Evolutionary conservation across 129 eudicot species (phyloP).

Genomic region (Glebionis coronaria): DNA sequence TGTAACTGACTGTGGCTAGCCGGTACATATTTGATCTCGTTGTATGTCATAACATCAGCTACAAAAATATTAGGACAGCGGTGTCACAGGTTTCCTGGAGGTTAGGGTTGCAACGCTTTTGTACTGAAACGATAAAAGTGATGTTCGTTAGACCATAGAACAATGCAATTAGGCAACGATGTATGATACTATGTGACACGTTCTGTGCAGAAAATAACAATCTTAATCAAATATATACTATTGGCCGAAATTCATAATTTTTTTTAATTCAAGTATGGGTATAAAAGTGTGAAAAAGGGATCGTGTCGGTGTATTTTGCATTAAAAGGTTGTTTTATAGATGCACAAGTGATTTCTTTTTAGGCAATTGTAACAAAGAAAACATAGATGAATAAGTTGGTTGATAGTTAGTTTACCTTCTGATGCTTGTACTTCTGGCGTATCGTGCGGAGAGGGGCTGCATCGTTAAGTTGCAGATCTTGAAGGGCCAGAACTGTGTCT

Average conservation of each 20-base stretch:
- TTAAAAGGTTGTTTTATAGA: too few species aligned
- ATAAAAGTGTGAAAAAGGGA: too few species aligned
- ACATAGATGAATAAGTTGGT: not conserved
- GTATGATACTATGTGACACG: not conserved
- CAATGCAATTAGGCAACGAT: not conserved
- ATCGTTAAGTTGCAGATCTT: conserved; percentile 65
- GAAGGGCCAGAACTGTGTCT: conserved; percentile 52
- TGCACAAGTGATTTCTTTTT: not conserved
- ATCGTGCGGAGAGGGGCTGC: conserved; percentile 49
- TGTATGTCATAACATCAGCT: conserved; percentile 16
- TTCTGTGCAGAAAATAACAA: not conserved
- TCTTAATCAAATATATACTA: too few species aligned
- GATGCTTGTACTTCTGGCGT: conserved; percentile 73
- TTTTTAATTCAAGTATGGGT: too few species aligned
- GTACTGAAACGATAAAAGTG: conserved; percentile 49
- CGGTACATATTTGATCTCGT: conserved; percentile 28
- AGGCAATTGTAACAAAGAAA: not conserved
- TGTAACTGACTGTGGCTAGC: conserved; percentile 1
- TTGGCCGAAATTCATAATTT: too few species aligned
- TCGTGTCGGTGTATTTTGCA: too few species aligned
- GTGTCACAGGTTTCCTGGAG: conserved; percentile 41
- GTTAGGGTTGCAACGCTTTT: conserved; percentile 65
- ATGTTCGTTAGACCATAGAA: conserved; percentile 8
- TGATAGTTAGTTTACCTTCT: conserved; percentile 46
- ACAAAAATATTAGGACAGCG: conserved; percentile 33